These are phyloP conservation scores for Prunus davidiana DNA, from an alignment of 306 rosid species.

Conservation along the genomic window DNA sequence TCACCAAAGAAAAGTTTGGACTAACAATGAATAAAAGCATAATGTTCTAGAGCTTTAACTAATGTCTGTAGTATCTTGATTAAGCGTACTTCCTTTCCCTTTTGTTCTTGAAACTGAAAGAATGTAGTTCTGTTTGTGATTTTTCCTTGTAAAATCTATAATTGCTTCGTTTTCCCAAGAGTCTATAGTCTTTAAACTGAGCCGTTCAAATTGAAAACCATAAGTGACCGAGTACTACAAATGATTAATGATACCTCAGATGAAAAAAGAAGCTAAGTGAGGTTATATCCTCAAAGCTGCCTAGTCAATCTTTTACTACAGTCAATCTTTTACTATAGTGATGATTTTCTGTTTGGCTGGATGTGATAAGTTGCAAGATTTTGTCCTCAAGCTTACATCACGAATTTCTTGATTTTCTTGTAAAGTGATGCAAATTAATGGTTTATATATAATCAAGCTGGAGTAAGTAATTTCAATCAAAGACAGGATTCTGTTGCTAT, in stretches of 20 bases:
- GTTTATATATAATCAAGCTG: neutral
- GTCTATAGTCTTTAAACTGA: neutral
- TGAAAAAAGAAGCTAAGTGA: neutral
- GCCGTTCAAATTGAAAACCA: neutral
- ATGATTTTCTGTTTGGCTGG: neutral
- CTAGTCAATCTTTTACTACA: neutral
- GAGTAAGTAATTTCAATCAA: neutral
- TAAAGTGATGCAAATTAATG: neutral
- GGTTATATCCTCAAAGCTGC: slow-evolving; percentile 1
- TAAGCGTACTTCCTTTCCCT: no score
- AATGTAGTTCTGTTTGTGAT: no score
- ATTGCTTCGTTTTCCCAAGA: neutral
- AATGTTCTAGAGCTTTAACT: neutral
- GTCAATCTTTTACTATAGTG: no score
- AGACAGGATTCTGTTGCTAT: neutral
- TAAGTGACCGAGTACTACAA: no score
- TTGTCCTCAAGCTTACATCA: neutral
- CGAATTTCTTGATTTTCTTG: neutral
- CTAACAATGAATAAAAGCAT: neutral
- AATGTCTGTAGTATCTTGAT: neutral
- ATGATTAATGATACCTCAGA: neutral
- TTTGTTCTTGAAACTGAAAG: no score
- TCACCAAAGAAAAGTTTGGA: no score
- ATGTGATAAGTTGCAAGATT: neutral
- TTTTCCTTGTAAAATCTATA: neutral